Percentiles rank a stretch among this genome's conserved stretches.
Conservation (phyloP, 768 basidiomycete genomes). For the Floccularia luteovirens region DNA sequence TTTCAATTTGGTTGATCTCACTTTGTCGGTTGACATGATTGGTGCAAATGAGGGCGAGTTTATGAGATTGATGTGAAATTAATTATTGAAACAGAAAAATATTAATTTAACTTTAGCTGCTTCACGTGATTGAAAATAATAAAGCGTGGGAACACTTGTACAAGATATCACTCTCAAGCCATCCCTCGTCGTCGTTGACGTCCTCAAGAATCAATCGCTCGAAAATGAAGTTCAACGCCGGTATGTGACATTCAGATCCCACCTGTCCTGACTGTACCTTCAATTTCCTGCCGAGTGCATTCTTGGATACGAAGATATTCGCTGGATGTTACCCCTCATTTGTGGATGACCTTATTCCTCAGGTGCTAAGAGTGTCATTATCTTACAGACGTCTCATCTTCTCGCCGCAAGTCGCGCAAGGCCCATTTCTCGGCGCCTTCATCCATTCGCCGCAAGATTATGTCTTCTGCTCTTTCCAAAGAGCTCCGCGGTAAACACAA, state of each 20-base stretch:
- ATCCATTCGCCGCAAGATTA: slow-evolving; percentile 92
- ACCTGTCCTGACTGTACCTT: slow-evolving; percentile 12
- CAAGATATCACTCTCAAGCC: slow-evolving; percentile 14
- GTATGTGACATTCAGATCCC: slow-evolving; percentile 41
- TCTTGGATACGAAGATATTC: slow-evolving; percentile 21
- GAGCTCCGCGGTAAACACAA: slow-evolving; percentile 90
- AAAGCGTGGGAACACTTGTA: slow-evolving; percentile 27
- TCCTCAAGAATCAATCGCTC: slow-evolving; percentile 47
- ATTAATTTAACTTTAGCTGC: too few species aligned
- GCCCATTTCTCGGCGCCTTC: slow-evolving; percentile 96
- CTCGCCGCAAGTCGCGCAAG: slow-evolving; percentile 97
- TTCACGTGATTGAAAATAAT: slow-evolving; percentile 1
- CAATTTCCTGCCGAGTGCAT: slow-evolving; percentile 15
- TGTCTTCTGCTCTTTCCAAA: slow-evolving; percentile 94
- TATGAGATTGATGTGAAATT: too few species aligned
- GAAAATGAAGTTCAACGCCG: slow-evolving; percentile 78
- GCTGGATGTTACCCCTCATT: slow-evolving; percentile 45
- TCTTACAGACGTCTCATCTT: slow-evolving; percentile 73
- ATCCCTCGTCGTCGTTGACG: slow-evolving; percentile 43
- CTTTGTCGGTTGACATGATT: slow-evolving; percentile 31
- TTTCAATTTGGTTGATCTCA: slow-evolving; percentile 70
- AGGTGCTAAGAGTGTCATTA: slow-evolving; percentile 20
- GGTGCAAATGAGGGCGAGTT: slow-evolving; percentile 4
- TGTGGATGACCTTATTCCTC: slow-evolving; percentile 32
- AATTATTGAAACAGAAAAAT: too few species aligned